phyloP scores from a whole-genome alignment of 2,329 filamentous ascomycete genomes.

The Colletotrichum sp. region DNA sequence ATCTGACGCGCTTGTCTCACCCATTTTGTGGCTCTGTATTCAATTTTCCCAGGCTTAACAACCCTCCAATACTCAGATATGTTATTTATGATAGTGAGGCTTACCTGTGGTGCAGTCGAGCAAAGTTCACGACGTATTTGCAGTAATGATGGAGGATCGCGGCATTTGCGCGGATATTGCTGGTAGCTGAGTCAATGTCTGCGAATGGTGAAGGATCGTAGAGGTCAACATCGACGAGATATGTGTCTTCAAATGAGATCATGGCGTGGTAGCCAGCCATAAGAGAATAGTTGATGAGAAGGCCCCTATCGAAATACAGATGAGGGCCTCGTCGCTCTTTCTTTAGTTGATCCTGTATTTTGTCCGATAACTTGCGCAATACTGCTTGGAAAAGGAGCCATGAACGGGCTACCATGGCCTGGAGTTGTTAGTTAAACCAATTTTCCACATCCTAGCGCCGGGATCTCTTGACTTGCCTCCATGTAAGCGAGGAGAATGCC shows the following conservation, averaged over 20 bases:
- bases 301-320: not conserved
- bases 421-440: too few relatives aligned
- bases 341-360: not conserved
- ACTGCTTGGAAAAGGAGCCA: not conserved
- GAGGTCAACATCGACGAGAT: not conserved
- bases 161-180: not conserved
- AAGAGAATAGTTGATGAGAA: not conserved
- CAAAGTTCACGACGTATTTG: not conserved
- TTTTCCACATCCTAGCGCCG: not conserved
- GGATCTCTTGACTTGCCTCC: not conserved
- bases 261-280: not conserved
- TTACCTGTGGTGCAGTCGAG: not conserved
- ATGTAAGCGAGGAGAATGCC: not conserved
- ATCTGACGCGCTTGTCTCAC: not conserved
- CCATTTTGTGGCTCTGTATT: not conserved
- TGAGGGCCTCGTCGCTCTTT: not conserved
- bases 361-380: not conserved
- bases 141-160: constrained; percentile 3
- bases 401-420: constrained; percentile 1
- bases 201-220: not conserved
- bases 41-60: not conserved
- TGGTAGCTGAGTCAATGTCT: not conserved
- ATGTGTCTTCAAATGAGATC: not conserved
- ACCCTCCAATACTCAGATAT: not conserved
- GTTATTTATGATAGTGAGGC: not conserved